Evolutionary conservation across 2,329 filamentous ascomycete genomes (phyloP).

Genomic region (Neonectria coccinea): DNA sequence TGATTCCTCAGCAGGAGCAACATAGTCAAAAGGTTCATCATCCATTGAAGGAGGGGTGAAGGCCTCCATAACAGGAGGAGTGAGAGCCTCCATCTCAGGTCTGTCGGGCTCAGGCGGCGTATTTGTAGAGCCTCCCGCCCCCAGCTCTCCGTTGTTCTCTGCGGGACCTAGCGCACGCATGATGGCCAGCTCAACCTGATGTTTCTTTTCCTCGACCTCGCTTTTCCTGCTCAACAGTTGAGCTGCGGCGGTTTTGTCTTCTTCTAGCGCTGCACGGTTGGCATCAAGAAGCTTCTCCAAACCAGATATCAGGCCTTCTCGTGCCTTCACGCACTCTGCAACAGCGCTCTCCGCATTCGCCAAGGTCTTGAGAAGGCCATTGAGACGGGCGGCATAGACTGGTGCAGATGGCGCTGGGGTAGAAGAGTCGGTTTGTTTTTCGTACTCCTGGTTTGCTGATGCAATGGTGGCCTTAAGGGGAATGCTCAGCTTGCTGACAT

Average conservation of each 20-base stretch:
- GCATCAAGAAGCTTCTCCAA: constrained; percentile 84
- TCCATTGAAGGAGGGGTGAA: constrained; percentile 38
- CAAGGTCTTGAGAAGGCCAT: constrained; percentile 88
- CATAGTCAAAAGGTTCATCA: constrained; percentile 39
- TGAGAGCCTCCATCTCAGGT: constrained; percentile 87
- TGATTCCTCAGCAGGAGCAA: constrained; percentile 33
- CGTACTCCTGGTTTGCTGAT: constrained; percentile 83
- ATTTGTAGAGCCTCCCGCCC: constrained; percentile 59
- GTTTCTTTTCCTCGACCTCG: constrained; percentile 84
- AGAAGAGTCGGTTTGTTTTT: constrained; percentile 81
- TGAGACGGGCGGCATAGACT: constrained; percentile 90
- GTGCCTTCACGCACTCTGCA: constrained; percentile 87
- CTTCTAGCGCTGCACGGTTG: constrained; percentile 75
- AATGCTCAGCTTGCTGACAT: constrained; percentile 77
- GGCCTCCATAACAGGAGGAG: constrained; percentile 75
- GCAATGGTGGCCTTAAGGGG: constrained; percentile 75
- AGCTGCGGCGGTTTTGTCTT: constrained; percentile 75
- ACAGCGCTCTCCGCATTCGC: constrained; percentile 91
- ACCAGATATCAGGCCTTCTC: constrained; percentile 79
- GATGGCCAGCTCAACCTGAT: constrained; percentile 90
- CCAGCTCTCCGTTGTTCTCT: constrained; percentile 61
- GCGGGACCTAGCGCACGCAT: constrained; percentile 82
- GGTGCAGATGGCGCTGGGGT: constrained; percentile 81
- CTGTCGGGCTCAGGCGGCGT: constrained; percentile 72
- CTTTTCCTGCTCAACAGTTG: constrained; percentile 75